Base-by-base conservation (phyloP, 352 stramenopile species). In the Phytophthora constricta region DNA sequence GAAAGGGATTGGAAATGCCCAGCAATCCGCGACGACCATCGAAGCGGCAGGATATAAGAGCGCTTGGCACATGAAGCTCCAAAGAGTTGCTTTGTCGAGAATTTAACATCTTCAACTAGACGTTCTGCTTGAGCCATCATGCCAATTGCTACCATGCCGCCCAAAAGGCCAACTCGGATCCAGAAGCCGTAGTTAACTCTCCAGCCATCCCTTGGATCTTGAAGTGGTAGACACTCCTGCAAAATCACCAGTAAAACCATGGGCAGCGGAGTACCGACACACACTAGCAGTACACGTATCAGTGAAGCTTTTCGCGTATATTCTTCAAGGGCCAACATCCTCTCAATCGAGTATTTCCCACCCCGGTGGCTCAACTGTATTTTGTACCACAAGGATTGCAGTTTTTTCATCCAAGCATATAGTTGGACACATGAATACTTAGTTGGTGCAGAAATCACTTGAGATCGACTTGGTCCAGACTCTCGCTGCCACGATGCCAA, bases 271-370 rank as follows among this genome's bases (percentile, higher is more conserved):
- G 37, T 50, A 8, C 22, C 14, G 14, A 49, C 14, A 41, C 56
- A 63, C 10, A 63, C 31, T 2, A 51, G 20, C 1, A 63, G 16
- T n/a, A 55, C 50, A 22, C 31, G 28, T 5, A 22, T 25, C 14
- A 55, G 14, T 2, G 65, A 69, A 5, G 23, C 27, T 2, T 54
- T 66, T 17, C 43, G 28, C 3, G 60, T 53, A 46, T 65, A 70
- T 31, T 74, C 60, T 19, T 74, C 31, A 1, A 74, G 56, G 8
- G 60, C 56, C 19, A 68, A 27, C 22, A 74, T 46, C 11, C 67
- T 49, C 33, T 70, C 60, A 28, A 74, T 57, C 19, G 61, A 74
- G 51, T 74, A 70, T 27, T 52, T 65, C 4, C 37, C 52, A 3
- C 52, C 37, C 10, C 56, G 46, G 5, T 47, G 27, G 20, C 31